A percentile compares a stretch with the other conserved stretches of the same genome.
phyloP scores from a whole-genome alignment of 495 filamentous ascomycete genomes.

The Aspergillus ostianus region DNA sequence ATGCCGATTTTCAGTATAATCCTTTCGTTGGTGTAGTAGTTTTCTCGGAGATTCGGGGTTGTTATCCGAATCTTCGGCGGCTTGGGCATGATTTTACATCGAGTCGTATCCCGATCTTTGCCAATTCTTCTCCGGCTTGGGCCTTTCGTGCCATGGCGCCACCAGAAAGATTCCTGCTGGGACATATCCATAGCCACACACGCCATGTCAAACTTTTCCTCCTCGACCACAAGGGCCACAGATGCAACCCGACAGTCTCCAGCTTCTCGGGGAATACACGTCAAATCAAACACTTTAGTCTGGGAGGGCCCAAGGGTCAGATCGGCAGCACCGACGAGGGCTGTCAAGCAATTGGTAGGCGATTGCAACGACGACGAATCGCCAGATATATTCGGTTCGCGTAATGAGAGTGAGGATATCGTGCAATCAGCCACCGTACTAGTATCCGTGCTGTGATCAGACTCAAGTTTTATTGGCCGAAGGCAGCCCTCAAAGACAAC shows the following conservation, averaged over 20 bases:
- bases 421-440: slow-evolving; percentile 24
- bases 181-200: slow-evolving; percentile 56
- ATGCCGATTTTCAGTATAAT: slow-evolving; percentile 67
- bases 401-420: slow-evolving; percentile 34
- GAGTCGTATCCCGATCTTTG: slow-evolving; percentile 37
- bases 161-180: slow-evolving; percentile 50
- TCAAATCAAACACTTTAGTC: slow-evolving; percentile 68
- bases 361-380: slow-evolving; percentile 37
- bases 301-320: slow-evolving; percentile 67
- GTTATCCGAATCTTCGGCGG: slow-evolving; percentile 86
- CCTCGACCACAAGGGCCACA: slow-evolving; percentile 59
- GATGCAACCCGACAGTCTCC: slow-evolving; percentile 68
- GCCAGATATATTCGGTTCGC: slow-evolving; percentile 29
- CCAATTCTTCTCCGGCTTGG: slow-evolving; percentile 36
- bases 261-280: slow-evolving; percentile 73
- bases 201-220: slow-evolving; percentile 65
- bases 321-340: slow-evolving; percentile 58
- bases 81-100: slow-evolving; percentile 73
- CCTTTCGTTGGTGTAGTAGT: slow-evolving; percentile 82
- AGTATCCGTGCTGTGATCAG: slow-evolving; percentile 30
- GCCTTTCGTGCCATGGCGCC: slow-evolving; percentile 46
- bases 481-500: slow-evolving; percentile 69
- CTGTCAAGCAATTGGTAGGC: slow-evolving; percentile 36
- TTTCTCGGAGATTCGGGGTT: slow-evolving; percentile 55
- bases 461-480: slow-evolving; percentile 51